These are phyloP conservation scores for Backusella parvicylindrica DNA, from an alignment of 192 early-diverging fungal genomes.

Conservation along the genomic window DNA sequence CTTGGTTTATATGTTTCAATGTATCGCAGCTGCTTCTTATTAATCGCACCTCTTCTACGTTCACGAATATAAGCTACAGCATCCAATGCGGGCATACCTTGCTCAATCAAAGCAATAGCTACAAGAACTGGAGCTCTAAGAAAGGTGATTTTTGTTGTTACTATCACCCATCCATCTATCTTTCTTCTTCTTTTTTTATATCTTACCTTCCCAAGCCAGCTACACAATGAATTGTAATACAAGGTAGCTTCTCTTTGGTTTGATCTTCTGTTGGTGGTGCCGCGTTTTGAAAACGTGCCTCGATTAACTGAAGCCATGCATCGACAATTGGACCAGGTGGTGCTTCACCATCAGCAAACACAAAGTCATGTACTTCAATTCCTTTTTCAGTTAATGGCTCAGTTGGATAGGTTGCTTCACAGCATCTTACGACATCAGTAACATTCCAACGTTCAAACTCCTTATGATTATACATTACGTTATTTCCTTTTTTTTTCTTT, in stretches of 20 bases:
- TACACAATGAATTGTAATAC: slow-evolving; percentile 74
- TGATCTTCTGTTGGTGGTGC: not conserved
- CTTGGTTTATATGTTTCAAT: slow-evolving; percentile 57
- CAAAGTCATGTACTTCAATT: slow-evolving; percentile 71
- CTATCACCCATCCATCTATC: not conserved
- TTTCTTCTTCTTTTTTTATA: not conserved
- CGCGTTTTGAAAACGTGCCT: slow-evolving; percentile 38
- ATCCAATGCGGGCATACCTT: slow-evolving; percentile 74
- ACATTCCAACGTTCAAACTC: slow-evolving; percentile 65
- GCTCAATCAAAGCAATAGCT: slow-evolving; percentile 79
- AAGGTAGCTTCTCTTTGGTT: not conserved
- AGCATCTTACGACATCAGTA: slow-evolving; percentile 79
- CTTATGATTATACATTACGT: slow-evolving; percentile 27
- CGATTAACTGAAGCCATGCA: slow-evolving; percentile 66
- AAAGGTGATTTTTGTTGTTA: not conserved
- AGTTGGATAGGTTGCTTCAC: slow-evolving; percentile 78
- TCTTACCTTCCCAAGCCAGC: slow-evolving; percentile 71
- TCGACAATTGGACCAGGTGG: slow-evolving; percentile 59
- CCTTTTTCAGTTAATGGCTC: slow-evolving; percentile 47
- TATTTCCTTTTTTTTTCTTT: not conserved
- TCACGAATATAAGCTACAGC: slow-evolving; percentile 70
- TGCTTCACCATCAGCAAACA: slow-evolving; percentile 67
- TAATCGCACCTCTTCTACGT: slow-evolving; percentile 73
- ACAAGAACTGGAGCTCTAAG: slow-evolving; percentile 61
- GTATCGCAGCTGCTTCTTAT: slow-evolving; percentile 63